Conservation (phyloP, 169 alveolate species). For the Eimeria praecox region DNA sequence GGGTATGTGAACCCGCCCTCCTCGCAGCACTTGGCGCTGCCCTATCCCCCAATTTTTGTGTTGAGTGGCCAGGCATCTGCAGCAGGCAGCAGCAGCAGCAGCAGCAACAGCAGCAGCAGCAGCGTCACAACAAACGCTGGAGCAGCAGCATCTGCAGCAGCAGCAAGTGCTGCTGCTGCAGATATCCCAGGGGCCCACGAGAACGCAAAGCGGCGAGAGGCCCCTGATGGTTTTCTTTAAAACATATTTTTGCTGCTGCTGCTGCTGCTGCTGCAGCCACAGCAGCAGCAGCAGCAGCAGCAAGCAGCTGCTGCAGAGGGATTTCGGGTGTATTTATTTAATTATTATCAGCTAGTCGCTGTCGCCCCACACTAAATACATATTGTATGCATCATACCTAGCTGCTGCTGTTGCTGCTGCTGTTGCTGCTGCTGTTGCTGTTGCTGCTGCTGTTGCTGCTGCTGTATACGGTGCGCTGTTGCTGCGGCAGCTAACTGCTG, state of each 20-base stretch:
- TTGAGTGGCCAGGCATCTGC: not conserved
- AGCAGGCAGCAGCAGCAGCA: constrained; percentile 15
- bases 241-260: not conserved
- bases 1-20: constrained; percentile 3
- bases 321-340: not conserved
- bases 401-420: constrained; percentile 25
- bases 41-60: constrained; percentile 18
- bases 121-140: not conserved
- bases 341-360: no score
- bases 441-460: not conserved
- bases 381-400: not conserved
- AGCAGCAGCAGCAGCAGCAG: constrained; percentile 1
- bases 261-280: not conserved
- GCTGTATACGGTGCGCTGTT: not conserved
- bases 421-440: not conserved
- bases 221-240: not conserved
- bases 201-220: constrained; percentile 18
- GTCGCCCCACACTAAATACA: no score
- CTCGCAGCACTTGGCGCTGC: constrained; percentile 41
- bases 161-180: constrained; percentile 12
- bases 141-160: not conserved
- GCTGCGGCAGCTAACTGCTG: not conserved
- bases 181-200: not conserved
- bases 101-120: not conserved
- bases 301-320: constrained; percentile 39